Percentiles rank a stretch among this genome's conserved stretches.
Conservation (phyloP, 306 rosid species). For the Hippophae gyantsensis region DNA sequence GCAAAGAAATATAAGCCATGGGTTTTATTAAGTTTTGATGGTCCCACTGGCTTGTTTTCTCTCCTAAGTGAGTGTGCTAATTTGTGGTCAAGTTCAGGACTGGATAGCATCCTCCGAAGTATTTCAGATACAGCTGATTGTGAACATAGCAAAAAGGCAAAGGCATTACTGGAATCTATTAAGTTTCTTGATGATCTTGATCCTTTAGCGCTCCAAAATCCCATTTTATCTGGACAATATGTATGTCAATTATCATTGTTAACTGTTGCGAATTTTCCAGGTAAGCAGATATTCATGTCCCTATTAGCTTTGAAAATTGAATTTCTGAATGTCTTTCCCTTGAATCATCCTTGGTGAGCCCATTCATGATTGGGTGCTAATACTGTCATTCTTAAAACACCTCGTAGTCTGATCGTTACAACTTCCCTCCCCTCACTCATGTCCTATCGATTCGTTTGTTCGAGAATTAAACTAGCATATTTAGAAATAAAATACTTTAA, state of each 20-base stretch:
- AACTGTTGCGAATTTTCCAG: slow-evolving; percentile 57
- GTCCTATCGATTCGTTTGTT: no score
- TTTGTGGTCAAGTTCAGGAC: slow-evolving; percentile 75
- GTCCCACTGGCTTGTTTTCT: slow-evolving; percentile 33
- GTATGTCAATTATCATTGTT: slow-evolving; percentile 59
- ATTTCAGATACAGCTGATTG: slow-evolving; percentile 30
- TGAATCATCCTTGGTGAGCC: no score
- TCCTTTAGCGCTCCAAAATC: slow-evolving; percentile 39
- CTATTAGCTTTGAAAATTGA: no score
- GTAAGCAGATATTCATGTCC: slow-evolving; percentile 24
- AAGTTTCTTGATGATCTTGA: slow-evolving; percentile 47
- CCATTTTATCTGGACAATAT: slow-evolving; percentile 43
- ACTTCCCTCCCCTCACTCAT: no score
- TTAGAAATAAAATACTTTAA: no score
- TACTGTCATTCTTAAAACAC: no score
- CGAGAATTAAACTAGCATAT: no score
- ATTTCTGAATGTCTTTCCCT: no score
- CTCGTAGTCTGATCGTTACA: no score
- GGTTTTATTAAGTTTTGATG: slow-evolving; percentile 39
- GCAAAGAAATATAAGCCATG: slow-evolving; percentile 63
- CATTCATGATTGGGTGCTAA: no score
- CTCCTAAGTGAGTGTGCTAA: slow-evolving; percentile 49
- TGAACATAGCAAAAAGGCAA: slow-evolving; percentile 18
- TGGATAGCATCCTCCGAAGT: slow-evolving; percentile 54
- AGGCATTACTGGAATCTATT: slow-evolving; percentile 52